A percentile compares a stretch with the other conserved stretches of the same genome.
These are phyloP conservation scores for Parathielavia appendiculata DNA, from an alignment of 495 filamentous ascomycete genomes.

Conservation along the genomic window DNA sequence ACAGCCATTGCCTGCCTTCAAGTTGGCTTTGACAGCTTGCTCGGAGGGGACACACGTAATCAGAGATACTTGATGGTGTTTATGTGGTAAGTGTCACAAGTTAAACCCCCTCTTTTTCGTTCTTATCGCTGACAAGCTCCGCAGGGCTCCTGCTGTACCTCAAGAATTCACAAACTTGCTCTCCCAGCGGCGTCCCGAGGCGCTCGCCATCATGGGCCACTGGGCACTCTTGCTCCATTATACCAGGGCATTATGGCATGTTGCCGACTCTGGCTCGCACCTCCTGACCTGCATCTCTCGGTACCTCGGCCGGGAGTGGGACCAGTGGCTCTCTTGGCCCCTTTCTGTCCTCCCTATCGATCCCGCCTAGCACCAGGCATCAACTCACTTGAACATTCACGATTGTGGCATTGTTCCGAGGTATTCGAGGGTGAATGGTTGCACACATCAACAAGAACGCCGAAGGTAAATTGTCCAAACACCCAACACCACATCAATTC, in stretches of 20 bases:
- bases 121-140: background rate
- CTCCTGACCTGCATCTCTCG: slow-evolving; percentile 34
- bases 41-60: slow-evolving; percentile 16
- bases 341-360: slow-evolving; percentile 13
- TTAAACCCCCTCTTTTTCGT: background rate
- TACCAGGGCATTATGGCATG: slow-evolving; percentile 30
- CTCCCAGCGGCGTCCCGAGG: slow-evolving; percentile 25
- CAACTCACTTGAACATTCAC: background rate
- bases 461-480: no score
- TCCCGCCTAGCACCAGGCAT: slow-evolving; percentile 39
- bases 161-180: slow-evolving; percentile 28
- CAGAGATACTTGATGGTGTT: slow-evolving; percentile 33
- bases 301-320: slow-evolving; percentile 35
- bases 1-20: slow-evolving; percentile 29
- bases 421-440: no score
- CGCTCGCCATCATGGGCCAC: slow-evolving; percentile 30
- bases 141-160: slow-evolving; percentile 23
- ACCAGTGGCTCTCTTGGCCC: slow-evolving; percentile 25
- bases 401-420: no score
- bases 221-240: slow-evolving; percentile 33
- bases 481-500: no score
- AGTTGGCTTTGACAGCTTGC: slow-evolving; percentile 31
- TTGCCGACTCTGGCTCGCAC: slow-evolving; percentile 30
- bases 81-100: slow-evolving; percentile 19
- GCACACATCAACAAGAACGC: no score